phyloP scores from a whole-genome alignment of 2,329 filamentous ascomycete species.

The Fusarium longipes region DNA sequence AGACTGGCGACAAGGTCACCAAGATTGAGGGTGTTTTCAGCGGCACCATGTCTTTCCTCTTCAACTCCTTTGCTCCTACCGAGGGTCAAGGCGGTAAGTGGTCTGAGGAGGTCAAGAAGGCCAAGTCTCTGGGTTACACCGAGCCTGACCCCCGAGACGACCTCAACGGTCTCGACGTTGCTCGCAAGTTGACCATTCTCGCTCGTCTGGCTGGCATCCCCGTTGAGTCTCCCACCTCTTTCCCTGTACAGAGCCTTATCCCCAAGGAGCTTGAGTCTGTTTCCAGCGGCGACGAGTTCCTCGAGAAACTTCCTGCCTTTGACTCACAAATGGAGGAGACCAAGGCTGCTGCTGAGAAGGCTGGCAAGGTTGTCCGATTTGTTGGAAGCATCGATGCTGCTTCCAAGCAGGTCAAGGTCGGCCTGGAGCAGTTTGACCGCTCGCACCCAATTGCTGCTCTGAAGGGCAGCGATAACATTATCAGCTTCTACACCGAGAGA shows the following conservation, averaged over 20 bases:
- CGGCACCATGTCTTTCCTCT: slow-evolving; percentile 97
- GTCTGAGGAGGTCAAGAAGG: slow-evolving; percentile 91
- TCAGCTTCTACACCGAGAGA: slow-evolving; percentile 96
- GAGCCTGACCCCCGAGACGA: slow-evolving; percentile 90
- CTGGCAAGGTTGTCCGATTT: slow-evolving; percentile 93
- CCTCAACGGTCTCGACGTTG: slow-evolving; percentile 88
- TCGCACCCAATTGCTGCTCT: slow-evolving; percentile 92
- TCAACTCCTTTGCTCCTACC: slow-evolving; percentile 94
- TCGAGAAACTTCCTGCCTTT: slow-evolving; percentile 81
- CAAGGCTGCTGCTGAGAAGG: slow-evolving; percentile 84
- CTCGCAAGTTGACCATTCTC: slow-evolving; percentile 95
- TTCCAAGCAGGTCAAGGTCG: slow-evolving; percentile 87
- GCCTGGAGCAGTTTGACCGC: slow-evolving; percentile 87
- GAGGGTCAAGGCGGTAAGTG: slow-evolving; percentile 80
- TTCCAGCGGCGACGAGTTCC: slow-evolving; percentile 84
- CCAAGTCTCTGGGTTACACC: slow-evolving; percentile 92
- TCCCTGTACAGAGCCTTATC: slow-evolving; percentile 94
- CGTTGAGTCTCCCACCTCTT: slow-evolving; percentile 84
- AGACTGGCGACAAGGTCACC: slow-evolving; percentile 90
- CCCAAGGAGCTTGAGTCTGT: slow-evolving; percentile 85
- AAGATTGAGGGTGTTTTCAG: slow-evolving; percentile 98
- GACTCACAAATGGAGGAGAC: slow-evolving; percentile 90
- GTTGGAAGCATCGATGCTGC: slow-evolving; percentile 91
- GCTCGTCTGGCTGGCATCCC: slow-evolving; percentile 85
- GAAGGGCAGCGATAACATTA: slow-evolving; percentile 98